Conservation (phyloP, 1,284 basidiomycete species). For the Rhodotorula mucilaginosa region DNA sequence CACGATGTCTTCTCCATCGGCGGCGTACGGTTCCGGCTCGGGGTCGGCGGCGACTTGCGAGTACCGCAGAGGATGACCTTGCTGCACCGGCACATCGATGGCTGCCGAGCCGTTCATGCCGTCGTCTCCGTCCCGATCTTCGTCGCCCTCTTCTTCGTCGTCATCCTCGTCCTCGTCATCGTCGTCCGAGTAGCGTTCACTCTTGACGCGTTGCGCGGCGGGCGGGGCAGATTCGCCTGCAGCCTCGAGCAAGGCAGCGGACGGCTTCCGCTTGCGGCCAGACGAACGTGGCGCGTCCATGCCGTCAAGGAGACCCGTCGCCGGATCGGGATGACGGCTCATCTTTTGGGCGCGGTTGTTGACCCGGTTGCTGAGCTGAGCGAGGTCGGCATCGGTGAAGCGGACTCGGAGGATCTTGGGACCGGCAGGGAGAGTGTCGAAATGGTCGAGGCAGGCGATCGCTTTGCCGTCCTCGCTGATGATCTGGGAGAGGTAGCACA, state of each 20-base stretch:
- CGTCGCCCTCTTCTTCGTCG: background rate
- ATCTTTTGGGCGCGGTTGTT: constrained; percentile 34
- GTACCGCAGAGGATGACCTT: background rate
- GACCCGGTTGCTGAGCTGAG: constrained; percentile 31
- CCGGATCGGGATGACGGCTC: constrained; percentile 18
- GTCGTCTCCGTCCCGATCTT: background rate
- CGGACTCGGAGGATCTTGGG: constrained; percentile 32
- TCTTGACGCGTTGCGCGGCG: constrained; percentile 7
- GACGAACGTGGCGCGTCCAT: constrained; percentile 20
- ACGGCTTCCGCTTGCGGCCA: constrained; percentile 37
- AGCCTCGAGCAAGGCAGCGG: constrained; percentile 27
- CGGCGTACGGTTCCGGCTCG: background rate
- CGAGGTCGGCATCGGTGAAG: constrained; percentile 38
- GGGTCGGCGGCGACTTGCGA: background rate
- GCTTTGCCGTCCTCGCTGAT: constrained; percentile 66
- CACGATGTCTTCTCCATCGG: background rate
- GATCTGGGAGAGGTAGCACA: constrained; percentile 93
- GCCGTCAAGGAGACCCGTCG: constrained; percentile 9
- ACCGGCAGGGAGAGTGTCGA: constrained; percentile 20
- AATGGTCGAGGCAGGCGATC: constrained; percentile 84
- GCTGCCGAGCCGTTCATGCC: constrained; percentile 5
- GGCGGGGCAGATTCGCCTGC: constrained; percentile 20
- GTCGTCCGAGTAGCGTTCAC: background rate
- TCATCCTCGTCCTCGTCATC: constrained; percentile 1
- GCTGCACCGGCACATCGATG: background rate